phyloP scores from a whole-genome alignment of 768 basidiomycete genomes.

The Tricholoma saponaceum region DNA sequence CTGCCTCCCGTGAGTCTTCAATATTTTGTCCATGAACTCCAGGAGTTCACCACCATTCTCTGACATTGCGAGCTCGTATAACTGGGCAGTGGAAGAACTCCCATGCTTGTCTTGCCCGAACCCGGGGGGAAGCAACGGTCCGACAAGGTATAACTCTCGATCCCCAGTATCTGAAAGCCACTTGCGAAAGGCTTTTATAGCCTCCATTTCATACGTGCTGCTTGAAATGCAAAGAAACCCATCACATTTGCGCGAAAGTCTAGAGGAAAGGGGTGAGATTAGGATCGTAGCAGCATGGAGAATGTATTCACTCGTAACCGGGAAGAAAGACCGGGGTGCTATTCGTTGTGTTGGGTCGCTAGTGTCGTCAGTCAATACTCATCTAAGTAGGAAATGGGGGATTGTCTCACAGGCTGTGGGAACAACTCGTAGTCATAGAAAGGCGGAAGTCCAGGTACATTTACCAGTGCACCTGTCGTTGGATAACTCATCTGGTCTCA shows the following conservation, averaged over 20 bases:
- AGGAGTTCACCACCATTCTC: neutral
- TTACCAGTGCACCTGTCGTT: neutral
- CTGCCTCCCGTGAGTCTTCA: conserved; percentile 9
- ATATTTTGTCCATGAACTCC: conserved; percentile 9
- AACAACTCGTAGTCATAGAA: neutral
- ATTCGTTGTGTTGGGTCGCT: neutral
- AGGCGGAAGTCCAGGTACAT: neutral
- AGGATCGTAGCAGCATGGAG: neutral
- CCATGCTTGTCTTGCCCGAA: neutral
- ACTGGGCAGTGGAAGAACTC: too few relatives aligned
- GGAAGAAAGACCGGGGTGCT: too few relatives aligned
- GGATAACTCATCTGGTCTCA: neutral
- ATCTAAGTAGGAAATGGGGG: neutral
- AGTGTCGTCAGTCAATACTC: neutral
- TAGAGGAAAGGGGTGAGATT: neutral
- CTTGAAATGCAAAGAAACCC: neutral
- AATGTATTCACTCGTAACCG: neutral
- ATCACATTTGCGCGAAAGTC: neutral
- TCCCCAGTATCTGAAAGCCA: conserved; percentile 9
- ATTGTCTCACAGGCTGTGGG: neutral
- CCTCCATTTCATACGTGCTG: conserved; percentile 12
- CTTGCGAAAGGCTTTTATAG: conserved; percentile 8
- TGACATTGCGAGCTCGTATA: neutral
- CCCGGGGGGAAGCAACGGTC: conserved; percentile 16
- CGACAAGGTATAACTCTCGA: conserved; percentile 13